Conservation (phyloP, 495 filamentous ascomycete genomes). For the Ascobolus immersus region DNA sequence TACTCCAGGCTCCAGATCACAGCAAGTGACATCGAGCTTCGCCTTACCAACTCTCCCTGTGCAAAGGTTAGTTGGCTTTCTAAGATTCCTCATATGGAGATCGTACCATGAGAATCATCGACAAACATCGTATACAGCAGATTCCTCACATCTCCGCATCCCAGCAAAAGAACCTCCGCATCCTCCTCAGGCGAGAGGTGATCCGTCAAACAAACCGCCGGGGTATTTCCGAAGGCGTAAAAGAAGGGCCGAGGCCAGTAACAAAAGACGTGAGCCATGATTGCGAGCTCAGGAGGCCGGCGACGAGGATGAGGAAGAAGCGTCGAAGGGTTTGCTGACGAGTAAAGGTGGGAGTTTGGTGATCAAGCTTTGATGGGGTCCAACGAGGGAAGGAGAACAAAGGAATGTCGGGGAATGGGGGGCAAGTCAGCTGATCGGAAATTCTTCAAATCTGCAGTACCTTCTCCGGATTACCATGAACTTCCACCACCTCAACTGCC, state of each 20-base stretch:
- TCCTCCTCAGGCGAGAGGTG: conserved; percentile 22
- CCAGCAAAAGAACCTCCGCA: conserved; percentile 25
- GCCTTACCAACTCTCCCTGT: background rate
- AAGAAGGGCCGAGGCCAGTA: conserved; percentile 15
- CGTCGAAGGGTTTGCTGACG: too few relatives aligned
- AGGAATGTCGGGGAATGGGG: too few relatives aligned
- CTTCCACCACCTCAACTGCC: too few relatives aligned
- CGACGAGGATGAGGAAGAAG: too few relatives aligned
- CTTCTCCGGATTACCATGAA: too few relatives aligned
- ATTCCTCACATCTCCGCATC: conserved; percentile 27
- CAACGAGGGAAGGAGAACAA: too few relatives aligned
- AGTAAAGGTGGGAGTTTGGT: too few relatives aligned
- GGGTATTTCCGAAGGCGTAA: conserved; percentile 26
- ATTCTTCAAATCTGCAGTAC: too few relatives aligned
- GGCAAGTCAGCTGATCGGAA: too few relatives aligned
- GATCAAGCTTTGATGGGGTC: too few relatives aligned
- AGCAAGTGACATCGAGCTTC: conserved; percentile 22
- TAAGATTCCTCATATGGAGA: background rate
- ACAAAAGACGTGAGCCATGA: conserved; percentile 7
- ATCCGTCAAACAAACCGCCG: conserved; percentile 24
- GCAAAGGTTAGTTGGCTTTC: background rate
- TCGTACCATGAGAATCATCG: conserved; percentile 11
- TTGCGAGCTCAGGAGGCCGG: background rate
- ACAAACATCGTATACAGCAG: conserved; percentile 24
- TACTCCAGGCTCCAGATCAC: conserved; percentile 23